These are phyloP conservation scores for Alternaria solani DNA, from an alignment of 2,329 filamentous ascomycete genomes.

Conservation along the genomic window DNA sequence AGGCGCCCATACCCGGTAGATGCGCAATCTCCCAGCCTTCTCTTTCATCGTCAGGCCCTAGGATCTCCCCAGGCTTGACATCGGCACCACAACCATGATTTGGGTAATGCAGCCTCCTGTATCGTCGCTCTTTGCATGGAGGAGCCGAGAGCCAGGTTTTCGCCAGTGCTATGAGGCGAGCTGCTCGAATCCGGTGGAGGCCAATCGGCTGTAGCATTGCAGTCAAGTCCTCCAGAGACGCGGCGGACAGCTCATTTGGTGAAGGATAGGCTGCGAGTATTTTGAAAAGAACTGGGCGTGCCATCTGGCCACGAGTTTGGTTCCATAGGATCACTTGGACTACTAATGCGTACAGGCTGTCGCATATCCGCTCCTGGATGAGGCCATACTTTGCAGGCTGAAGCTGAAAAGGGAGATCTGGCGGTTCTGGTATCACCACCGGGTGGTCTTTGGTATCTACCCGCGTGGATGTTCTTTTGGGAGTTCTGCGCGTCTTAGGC, in stretches of 20 bases:
- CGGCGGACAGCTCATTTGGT: constrained; percentile 64
- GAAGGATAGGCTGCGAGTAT: constrained; percentile 75
- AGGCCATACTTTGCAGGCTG: constrained; percentile 69
- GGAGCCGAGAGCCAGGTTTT: constrained; percentile 71
- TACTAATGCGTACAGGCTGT: constrained; percentile 80
- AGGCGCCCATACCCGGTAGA: constrained; percentile 75
- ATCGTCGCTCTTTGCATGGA: constrained; percentile 66
- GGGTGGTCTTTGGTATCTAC: constrained; percentile 21
- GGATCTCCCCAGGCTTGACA: constrained; percentile 54
- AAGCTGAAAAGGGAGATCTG: constrained; percentile 33
- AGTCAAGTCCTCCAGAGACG: constrained; percentile 27
- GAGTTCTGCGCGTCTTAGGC: constrained; percentile 9
- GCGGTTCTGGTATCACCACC: constrained; percentile 23
- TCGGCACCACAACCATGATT: constrained; percentile 41
- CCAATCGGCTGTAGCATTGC: constrained; percentile 37
- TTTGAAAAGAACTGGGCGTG: constrained; percentile 77
- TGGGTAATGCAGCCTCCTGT: constrained; percentile 60
- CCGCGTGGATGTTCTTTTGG: constrained; percentile 7
- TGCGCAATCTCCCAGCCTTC: constrained; percentile 84
- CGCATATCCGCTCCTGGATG: constrained; percentile 80
- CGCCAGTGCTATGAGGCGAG: constrained; percentile 74
- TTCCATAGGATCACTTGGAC: constrained; percentile 87
- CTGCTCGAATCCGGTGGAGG: constrained; percentile 60
- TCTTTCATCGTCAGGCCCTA: constrained; percentile 49
- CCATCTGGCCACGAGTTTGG: constrained; percentile 75